These are phyloP conservation scores for Fusarium nurragi DNA, from an alignment of 2,329 filamentous ascomycete genomes.

Conservation along the genomic window DNA sequence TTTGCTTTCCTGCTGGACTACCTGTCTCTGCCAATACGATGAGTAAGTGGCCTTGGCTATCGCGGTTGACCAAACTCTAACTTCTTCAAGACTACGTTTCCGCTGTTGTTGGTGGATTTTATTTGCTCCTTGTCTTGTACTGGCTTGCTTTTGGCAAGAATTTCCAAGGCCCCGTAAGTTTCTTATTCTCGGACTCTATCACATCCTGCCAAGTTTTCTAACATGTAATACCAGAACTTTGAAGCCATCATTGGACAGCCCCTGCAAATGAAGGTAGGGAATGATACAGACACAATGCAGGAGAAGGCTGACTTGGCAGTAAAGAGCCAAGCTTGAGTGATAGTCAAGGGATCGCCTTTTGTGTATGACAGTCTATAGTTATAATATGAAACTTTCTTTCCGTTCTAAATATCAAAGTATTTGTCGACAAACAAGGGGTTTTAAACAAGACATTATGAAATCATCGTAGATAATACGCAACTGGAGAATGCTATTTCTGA, in stretches of 20 bases:
- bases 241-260: slow-evolving; percentile 10
- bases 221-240: background rate
- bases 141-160: background rate
- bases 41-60: background rate
- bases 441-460: no score
- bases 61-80: rapidly evolving
- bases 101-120: slow-evolving; percentile 5
- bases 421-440: no score
- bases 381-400: no score
- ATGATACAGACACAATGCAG: background rate
- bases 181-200: rapidly evolving
- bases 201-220: rapidly evolving
- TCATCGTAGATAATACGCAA: no score
- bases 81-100: background rate
- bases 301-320: background rate
- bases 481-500: no score
- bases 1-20: slow-evolving; percentile 7
- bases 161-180: slow-evolving; percentile 14
- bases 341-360: background rate
- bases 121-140: background rate
- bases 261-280: background rate
- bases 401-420: no score
- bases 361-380: background rate
- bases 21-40: slow-evolving; percentile 11
- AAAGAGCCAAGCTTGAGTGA: background rate